Conservation (phyloP, 2,329 filamentous ascomycete species). For the Pseudocercospora fuligena region DNA sequence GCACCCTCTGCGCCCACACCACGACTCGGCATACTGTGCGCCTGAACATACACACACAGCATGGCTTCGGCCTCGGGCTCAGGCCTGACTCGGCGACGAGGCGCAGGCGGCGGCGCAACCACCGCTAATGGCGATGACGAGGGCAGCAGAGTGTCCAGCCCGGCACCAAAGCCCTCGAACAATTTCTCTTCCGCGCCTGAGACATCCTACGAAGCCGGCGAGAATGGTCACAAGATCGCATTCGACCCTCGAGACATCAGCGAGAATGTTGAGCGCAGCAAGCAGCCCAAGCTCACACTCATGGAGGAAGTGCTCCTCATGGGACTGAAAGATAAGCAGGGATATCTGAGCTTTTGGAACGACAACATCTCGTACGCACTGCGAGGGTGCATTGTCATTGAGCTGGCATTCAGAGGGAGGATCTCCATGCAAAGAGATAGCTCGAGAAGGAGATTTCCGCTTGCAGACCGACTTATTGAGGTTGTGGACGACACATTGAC, state of each 20-base stretch:
- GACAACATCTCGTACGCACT: conserved; percentile 99
- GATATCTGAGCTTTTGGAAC: conserved; percentile 99
- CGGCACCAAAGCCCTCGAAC: conserved; percentile 66
- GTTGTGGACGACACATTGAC: conserved; percentile 96
- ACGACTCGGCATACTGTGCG: conserved; percentile 3
- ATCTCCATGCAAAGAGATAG: conserved; percentile 99
- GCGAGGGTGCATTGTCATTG: conserved; percentile 96
- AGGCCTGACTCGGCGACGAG: conserved; percentile 73
- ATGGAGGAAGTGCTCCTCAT: conserved; percentile 98
- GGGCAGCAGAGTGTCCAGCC: conserved; percentile 68
- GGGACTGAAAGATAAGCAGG: conserved; percentile 98
- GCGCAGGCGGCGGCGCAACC: conserved; percentile 62
- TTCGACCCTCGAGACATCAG: conserved; percentile 97
- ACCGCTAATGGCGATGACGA: conserved; percentile 62
- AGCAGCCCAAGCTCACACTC: conserved; percentile 96
- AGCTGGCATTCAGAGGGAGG: conserved; percentile 91
- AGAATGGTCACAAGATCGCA: conserved; percentile 98
- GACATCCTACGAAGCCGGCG: conserved; percentile 82
- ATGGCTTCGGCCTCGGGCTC: conserved; percentile 74
- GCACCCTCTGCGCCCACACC: conserved; percentile 2
- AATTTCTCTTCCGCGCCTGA: conserved; percentile 61
- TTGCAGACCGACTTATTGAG: conserved; percentile 93
- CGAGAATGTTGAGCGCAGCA: conserved; percentile 93
- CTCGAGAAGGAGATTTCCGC: conserved; percentile 84
- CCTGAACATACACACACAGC: conserved; percentile 23